Percentiles rank a stretch among this genome's conserved stretches.
Conservation (phyloP, 345 rosid genomes). For the Punica granatum region DNA sequence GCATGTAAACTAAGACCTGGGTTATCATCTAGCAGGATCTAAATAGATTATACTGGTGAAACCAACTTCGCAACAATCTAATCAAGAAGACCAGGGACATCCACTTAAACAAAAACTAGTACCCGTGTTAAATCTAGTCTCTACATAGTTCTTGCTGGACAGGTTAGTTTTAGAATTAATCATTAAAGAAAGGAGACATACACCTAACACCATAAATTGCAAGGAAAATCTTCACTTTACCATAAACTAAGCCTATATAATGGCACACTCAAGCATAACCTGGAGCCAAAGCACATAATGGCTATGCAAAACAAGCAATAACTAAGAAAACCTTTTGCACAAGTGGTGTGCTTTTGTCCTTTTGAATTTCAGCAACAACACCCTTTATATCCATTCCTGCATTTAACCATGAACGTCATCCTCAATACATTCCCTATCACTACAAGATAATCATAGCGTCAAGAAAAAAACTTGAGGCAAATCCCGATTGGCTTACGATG, state of each 20-base stretch:
- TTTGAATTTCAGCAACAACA: conserved; percentile 66
- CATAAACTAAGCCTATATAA: neutral
- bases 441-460: conserved; percentile 11
- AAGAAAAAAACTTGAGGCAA: conserved; percentile 6
- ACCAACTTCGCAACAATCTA: neutral
- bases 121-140: no score
- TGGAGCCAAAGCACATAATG: neutral
- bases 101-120: no score
- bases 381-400: conserved; percentile 96
- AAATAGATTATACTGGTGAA: neutral
- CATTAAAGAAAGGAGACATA: neutral
- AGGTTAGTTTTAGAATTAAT: neutral
- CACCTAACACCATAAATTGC: neutral
- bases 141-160: neutral
- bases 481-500: neutral
- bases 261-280: neutral
- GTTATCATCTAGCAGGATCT: conserved; percentile 13
- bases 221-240: neutral
- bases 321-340: conserved; percentile 56
- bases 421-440: conserved; percentile 20
- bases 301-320: conserved; percentile 8
- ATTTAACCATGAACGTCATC: conserved; percentile 28
- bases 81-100: no score
- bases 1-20: conserved; percentile 51
- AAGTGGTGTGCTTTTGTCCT: conserved; percentile 65